Evolutionary conservation across 768 basidiomycete species (phyloP), one percentile per base, ranked within the genome.

Genomic region (Lactarius indigo): DNA sequence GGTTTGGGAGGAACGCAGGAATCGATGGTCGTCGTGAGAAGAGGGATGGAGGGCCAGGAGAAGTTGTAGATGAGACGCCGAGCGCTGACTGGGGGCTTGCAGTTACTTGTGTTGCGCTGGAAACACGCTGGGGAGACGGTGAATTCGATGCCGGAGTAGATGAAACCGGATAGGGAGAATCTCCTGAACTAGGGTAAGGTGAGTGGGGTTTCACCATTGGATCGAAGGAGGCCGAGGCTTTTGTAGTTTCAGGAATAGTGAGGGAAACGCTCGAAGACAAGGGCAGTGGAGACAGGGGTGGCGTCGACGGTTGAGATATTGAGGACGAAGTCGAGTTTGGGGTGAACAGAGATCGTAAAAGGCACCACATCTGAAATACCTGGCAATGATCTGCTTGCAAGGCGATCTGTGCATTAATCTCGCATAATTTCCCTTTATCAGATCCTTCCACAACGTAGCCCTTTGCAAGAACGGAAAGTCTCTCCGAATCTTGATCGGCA

Each of bases 331-430:
- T 74, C 9, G 84, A 72, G 70, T 73, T 73, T 4, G 84, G 85
- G 20, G 82, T 68, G 57, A 85, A 74, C 60, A 87, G 79, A 18
- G 85, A 84, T 15, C 79, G 82, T 23, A 94, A 74, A 2, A 93
- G 75, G 10, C 85, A 70, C 92, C 92, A 94, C 2, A 80, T 79
- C 70, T 91, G 88, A 1, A 86, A 87, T 3, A 83, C 83, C 5
- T 82, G 78, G 31, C 79, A 72, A 65, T 85, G 82, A 26, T 85
- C 85, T 10, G 79, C 86, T 63, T 83, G 77, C n/a, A 84, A 74
- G 8, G 92, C 91, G 37, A 72, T 64, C 74, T 86, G 80, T 28
- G 89, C 86, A 67, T 94, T 94, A 63, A 78, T 72, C 15, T 75
- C 75, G 71, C 91, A 92, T 3, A 87, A 77, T 0, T 75, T 76